Base-by-base conservation (phyloP, 306 rosid genomes). In the Cucumis cinereus region DNA sequence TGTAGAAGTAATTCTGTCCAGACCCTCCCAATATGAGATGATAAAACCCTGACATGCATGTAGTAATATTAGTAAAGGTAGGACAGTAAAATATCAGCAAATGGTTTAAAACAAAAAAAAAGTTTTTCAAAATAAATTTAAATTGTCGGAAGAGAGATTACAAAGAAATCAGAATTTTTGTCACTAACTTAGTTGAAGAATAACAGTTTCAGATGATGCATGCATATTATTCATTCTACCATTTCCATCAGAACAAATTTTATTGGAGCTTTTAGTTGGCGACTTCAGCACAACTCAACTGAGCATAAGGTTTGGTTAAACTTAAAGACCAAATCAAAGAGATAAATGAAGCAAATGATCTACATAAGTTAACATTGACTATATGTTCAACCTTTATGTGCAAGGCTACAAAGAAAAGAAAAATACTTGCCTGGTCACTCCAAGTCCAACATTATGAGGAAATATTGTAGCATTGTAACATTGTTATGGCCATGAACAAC, bases 401-500 rank as follows among this genome's bases (percentile, higher is more conserved):
- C 5, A 33, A 35, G 24, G 75, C 61, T 45, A 50, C 52, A 59
- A 47, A 4, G 58, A 8, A 6, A 41, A 38, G 22, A 82, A 82
- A 73, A 12, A 41, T 2, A 85, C 96, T 88, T 87, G 84, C 98
- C 98, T 91, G 78, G 96, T 90, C 59, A 93, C 96, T 85, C 98
- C 97, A 77, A 94, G 96, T 45, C 96, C 98, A 59, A 91, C 78
- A 78, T 93, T 93, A 83, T 93, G 98, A 10, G 98, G 98, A 85
- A 93, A 93, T 81, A 93, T 86, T 57, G 98, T 93, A 50, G 98
- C 96, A 78, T 93, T 93, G 57, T 85, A 64, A 93, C 98, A 78
- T 90, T 91, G 80, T 93, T 93, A 88, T 93, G 97, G 74, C 98
- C 98, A 82, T 93, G 98, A 77, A 93, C 93, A 76, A 97, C 98